Conservation (phyloP, 2,329 filamentous ascomycete species). For the Simplicillium aogashimaense region DNA sequence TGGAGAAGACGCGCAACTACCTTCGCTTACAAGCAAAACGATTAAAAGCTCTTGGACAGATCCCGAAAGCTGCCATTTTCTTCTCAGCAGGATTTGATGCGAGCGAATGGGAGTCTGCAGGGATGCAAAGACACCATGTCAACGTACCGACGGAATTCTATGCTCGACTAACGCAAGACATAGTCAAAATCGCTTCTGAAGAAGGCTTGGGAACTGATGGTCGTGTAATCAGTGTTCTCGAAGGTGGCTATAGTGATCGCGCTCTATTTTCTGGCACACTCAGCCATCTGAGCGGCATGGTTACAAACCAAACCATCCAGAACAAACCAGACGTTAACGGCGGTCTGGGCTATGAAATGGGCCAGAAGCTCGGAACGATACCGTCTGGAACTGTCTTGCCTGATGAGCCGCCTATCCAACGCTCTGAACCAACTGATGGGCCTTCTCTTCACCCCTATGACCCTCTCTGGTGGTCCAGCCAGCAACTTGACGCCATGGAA, state of each 20-base stretch:
- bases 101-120: constrained; percentile 82
- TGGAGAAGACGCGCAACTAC: constrained; percentile 74
- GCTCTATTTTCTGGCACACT: constrained; percentile 81
- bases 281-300: constrained; percentile 80
- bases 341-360: constrained; percentile 50
- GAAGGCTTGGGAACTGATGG: constrained; percentile 70
- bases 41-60: constrained; percentile 46
- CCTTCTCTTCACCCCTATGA: constrained; percentile 43
- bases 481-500: constrained; percentile 62
- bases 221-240: constrained; percentile 82
- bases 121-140: constrained; percentile 93
- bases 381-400: constrained; percentile 13
- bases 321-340: constrained; percentile 14
- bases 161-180: constrained; percentile 77
- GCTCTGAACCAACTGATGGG: constrained; percentile 5
- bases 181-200: constrained; percentile 73
- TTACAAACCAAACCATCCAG: constrained; percentile 39
- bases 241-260: constrained; percentile 92
- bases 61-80: constrained; percentile 80
- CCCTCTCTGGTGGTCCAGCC: constrained; percentile 59
- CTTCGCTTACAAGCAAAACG: constrained; percentile 63
- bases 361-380: constrained; percentile 33
- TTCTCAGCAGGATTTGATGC: constrained; percentile 95
- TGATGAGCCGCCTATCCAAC: constrained; percentile 12
- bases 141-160: constrained; percentile 98